A percentile compares a stretch with the other conserved stretches of the same genome.
These are phyloP conservation scores for Metschnikowia lachancei DNA, from an alignment of 805 yeast species.

Conservation along the genomic window DNA sequence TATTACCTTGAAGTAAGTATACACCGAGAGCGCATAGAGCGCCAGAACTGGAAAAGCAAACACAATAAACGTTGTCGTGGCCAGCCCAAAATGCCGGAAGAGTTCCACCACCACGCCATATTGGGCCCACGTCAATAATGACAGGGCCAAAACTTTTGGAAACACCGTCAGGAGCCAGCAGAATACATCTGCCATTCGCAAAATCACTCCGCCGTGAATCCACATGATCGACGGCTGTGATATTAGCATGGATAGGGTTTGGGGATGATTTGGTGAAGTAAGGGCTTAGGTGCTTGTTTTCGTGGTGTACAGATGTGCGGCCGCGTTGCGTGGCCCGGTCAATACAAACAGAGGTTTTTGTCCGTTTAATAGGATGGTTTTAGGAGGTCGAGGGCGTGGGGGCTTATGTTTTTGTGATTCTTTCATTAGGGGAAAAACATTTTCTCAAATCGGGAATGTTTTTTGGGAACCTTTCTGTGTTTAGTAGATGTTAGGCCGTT, in stretches of 20 bases:
- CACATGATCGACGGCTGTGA: conserved; percentile 17
- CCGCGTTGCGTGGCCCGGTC: not conserved
- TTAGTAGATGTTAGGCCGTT: too few relatives aligned
- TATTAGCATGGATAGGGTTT: conserved; percentile 13
- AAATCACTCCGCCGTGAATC: conserved; percentile 14
- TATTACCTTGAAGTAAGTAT: conserved; percentile 53
- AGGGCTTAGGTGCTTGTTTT: not conserved
- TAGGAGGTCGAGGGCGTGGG: too few relatives aligned
- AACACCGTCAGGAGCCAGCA: conserved; percentile 40
- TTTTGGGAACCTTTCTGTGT: too few relatives aligned
- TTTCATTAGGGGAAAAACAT: too few relatives aligned
- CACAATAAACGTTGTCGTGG: conserved; percentile 8
- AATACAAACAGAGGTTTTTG: too few relatives aligned
- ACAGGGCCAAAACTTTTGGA: conserved; percentile 48
- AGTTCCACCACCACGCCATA: conserved; percentile 36
- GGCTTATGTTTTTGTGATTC: too few relatives aligned
- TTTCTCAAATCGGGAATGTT: too few relatives aligned
- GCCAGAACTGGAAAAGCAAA: conserved; percentile 20
- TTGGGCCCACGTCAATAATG: conserved; percentile 47
- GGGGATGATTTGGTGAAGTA: not conserved
- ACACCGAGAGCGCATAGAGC: conserved; percentile 39
- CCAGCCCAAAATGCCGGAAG: conserved; percentile 16
- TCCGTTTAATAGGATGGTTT: too few relatives aligned
- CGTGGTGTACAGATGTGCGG: conserved; percentile 9
- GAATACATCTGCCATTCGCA: conserved; percentile 25